These are phyloP conservation scores for Cadophora gregata DNA, from an alignment of 2,329 filamentous ascomycete genomes.

Conservation along the genomic window DNA sequence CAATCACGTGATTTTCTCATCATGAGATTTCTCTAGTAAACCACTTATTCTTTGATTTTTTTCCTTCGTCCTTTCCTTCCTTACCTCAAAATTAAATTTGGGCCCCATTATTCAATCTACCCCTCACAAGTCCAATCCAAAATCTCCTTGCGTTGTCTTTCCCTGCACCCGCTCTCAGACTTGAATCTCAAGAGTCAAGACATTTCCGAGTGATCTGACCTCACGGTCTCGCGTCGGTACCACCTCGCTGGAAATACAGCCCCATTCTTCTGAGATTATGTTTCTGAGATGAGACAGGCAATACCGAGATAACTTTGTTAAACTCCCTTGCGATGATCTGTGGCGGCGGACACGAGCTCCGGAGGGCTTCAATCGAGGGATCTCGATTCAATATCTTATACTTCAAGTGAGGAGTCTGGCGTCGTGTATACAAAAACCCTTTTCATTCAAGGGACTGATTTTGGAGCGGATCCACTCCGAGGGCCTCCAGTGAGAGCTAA, in stretches of 20 bases:
- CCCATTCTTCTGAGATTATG: background rate
- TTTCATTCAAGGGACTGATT: too few relatives aligned
- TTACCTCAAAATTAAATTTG: background rate
- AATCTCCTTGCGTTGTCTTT: background rate
- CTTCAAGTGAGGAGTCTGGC: too few relatives aligned
- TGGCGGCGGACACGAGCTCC: too few relatives aligned
- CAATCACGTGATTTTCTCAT: background rate
- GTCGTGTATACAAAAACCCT: too few relatives aligned
- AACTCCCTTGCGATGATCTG: background rate
- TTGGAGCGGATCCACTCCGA: too few relatives aligned
- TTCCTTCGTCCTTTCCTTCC: background rate
- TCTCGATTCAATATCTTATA: too few relatives aligned
- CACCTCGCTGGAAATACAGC: conserved; percentile 2
- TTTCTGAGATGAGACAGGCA: background rate
- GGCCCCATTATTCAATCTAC: background rate
- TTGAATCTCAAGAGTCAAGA: background rate
- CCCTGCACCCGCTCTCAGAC: background rate
- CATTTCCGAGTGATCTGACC: conserved; percentile 2
- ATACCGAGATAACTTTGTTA: background rate
- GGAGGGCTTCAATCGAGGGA: too few relatives aligned
- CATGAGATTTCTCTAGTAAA: too few relatives aligned
- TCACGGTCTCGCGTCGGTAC: conserved; percentile 5
- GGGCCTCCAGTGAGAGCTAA: too few relatives aligned
- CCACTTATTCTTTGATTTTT: background rate
- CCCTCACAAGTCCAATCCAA: background rate